Percentiles rank a stretch among this genome's conserved stretches.
These are phyloP conservation scores for Colletotrichum viniferum DNA, from an alignment of 2,329 filamentous ascomycete species.

Conservation along the genomic window DNA sequence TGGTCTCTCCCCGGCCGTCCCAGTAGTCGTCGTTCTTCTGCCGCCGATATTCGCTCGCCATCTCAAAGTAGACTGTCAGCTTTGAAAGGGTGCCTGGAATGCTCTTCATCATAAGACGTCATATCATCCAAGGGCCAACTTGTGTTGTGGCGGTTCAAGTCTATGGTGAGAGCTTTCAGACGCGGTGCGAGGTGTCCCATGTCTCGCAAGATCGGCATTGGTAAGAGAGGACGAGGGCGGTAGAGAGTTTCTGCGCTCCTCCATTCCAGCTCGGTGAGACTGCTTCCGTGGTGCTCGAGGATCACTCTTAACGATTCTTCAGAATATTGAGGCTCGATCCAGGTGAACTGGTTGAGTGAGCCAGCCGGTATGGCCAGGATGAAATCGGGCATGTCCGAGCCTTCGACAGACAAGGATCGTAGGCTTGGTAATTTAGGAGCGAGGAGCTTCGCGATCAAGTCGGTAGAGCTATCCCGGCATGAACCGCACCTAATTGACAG, in stretches of 20 bases:
- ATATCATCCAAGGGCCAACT: not conserved
- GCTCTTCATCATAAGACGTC: not conserved
- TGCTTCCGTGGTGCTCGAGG: not conserved
- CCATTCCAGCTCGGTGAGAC: not conserved
- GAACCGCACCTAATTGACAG: not conserved
- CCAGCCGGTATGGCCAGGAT: not conserved
- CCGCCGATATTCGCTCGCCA: not conserved
- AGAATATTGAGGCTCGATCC: not conserved
- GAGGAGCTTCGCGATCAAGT: not conserved
- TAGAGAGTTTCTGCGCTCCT: not conserved
- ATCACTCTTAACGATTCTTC: accelerated
- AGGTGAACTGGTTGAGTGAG: not conserved
- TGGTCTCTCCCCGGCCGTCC: not conserved
- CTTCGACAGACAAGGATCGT: not conserved
- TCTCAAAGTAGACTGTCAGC: not conserved
- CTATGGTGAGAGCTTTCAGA: not conserved
- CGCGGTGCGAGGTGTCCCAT: not conserved
- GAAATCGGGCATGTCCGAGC: not conserved
- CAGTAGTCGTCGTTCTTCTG: not conserved
- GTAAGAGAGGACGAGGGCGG: not conserved
- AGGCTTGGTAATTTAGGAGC: not conserved
- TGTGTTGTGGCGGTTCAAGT: not conserved
- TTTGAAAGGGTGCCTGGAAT: not conserved
- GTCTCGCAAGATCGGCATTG: not conserved
- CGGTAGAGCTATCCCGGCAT: not conserved